Evolutionary conservation across 768 basidiomycete genomes (phyloP).

Genomic region (Hericium erinaceus): DNA sequence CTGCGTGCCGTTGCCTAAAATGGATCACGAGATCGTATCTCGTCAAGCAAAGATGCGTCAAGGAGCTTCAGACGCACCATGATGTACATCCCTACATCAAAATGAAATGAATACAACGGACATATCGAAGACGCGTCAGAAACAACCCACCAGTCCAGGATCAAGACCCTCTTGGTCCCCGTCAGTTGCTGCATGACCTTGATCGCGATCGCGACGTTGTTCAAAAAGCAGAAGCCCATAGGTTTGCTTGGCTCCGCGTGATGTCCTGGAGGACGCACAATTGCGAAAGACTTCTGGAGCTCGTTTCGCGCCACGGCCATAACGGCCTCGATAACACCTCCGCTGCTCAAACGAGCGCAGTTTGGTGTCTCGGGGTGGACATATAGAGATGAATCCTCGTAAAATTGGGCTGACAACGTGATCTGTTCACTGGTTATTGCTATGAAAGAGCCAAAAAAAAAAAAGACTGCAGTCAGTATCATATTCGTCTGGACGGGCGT

Average conservation of each 20-base stretch:
- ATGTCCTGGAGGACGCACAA: constrained; percentile 95
- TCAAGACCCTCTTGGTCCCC: constrained; percentile 70
- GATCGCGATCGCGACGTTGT: constrained; percentile 92
- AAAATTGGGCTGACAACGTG: constrained; percentile 67
- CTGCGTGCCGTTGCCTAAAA: constrained; percentile 90
- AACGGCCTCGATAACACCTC: constrained; percentile 88
- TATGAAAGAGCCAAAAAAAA: constrained; percentile 19
- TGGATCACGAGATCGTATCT: not conserved
- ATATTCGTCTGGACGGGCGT: not conserved
- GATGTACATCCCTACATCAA: constrained; percentile 80
- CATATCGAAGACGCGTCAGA: not conserved
- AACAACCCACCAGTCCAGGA: constrained; percentile 81
- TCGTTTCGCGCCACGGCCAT: constrained; percentile 75
- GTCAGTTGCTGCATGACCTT: constrained; percentile 69
- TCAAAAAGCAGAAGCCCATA: constrained; percentile 99
- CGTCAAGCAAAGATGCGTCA: not conserved
- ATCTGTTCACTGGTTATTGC: constrained; percentile 73
- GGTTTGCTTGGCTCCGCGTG: constrained; percentile 97
- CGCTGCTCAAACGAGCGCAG: constrained; percentile 83
- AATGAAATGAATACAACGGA: not conserved
- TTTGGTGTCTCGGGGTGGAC: constrained; percentile 78
- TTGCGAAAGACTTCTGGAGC: constrained; percentile 83
- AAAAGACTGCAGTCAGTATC: not conserved
- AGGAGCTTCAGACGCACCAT: constrained; percentile 42
- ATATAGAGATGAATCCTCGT: constrained; percentile 89